Evolutionary conservation across 345 rosid species (phyloP).

Genomic region (Sisymbrium irio): DNA sequence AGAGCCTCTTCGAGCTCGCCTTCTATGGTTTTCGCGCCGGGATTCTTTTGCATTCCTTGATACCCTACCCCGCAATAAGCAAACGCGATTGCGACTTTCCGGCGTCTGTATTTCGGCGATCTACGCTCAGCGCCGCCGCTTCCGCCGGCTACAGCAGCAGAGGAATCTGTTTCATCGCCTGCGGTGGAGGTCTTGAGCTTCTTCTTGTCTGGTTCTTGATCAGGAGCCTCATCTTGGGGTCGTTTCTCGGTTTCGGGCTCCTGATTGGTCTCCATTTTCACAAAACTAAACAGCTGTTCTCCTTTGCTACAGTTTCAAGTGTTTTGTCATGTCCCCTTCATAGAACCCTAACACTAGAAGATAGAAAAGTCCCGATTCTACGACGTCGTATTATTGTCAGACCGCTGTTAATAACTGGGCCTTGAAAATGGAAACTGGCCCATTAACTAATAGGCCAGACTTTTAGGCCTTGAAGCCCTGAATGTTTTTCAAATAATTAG

Average conservation of each 20-base stretch:
- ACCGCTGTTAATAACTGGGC: neutral
- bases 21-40: slow-evolving; percentile 95
- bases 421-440: neutral
- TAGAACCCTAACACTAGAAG: slow-evolving; percentile 40
- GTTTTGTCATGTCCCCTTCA: slow-evolving; percentile 6
- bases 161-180: slow-evolving; percentile 39
- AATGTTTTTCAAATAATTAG: neutral
- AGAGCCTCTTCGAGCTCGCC: slow-evolving; percentile 96
- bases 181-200: slow-evolving; percentile 57
- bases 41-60: slow-evolving; percentile 98
- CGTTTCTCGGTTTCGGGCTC: slow-evolving; percentile 19
- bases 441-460: neutral
- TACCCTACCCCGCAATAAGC: slow-evolving; percentile 97
- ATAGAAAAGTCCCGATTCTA: neutral
- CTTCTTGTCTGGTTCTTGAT: slow-evolving; percentile 58
- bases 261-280: slow-evolving; percentile 36
- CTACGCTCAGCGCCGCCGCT: slow-evolving; percentile 25
- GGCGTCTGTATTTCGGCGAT: slow-evolving; percentile 65
- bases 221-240: slow-evolving; percentile 39
- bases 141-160: slow-evolving; percentile 11
- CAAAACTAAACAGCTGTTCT: neutral
- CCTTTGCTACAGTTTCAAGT: slow-evolving; percentile 1
- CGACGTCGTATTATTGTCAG: neutral
- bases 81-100: slow-evolving; percentile 86
- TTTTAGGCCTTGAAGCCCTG: neutral